phyloP scores from a whole-genome alignment of 176 grass and related monocot species.

The Avena insularis region DNA sequence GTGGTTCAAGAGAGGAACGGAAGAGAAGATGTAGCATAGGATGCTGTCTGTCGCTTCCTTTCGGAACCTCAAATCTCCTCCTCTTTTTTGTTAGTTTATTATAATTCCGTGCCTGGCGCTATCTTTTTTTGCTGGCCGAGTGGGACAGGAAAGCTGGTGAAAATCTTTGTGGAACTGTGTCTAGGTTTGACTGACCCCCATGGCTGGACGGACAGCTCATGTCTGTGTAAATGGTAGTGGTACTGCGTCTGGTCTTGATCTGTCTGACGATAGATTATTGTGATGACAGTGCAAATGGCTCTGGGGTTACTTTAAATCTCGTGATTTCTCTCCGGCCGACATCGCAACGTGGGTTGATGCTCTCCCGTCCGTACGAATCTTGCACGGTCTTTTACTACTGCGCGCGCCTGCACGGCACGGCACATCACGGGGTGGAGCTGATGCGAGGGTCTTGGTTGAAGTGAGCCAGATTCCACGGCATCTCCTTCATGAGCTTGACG shows the following conservation, averaged over 20 bases:
- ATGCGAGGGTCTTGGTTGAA: background rate
- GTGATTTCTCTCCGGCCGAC: background rate
- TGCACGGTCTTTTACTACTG: slow-evolving; percentile 9
- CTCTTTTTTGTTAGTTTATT: slow-evolving; percentile 29
- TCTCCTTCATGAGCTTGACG: background rate
- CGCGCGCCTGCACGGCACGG: background rate
- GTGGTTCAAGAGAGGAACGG: background rate
- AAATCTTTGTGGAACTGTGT: too few species aligned
- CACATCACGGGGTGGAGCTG: background rate
- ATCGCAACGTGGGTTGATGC: background rate
- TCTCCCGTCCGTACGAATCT: background rate
- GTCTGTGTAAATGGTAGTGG: slow-evolving; percentile 6
- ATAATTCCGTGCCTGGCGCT: too few species aligned
- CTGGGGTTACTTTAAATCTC: background rate
- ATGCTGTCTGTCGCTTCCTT: slow-evolving; percentile 34
- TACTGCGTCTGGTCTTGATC: background rate
- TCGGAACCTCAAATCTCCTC: background rate
- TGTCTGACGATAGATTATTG: slow-evolving; percentile 10
- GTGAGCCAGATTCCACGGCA: background rate
- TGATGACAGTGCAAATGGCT: background rate
- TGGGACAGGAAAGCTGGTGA: too few species aligned
- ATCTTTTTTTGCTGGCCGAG: too few species aligned
- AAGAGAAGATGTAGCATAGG: slow-evolving; percentile 27
- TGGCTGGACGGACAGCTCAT: background rate
- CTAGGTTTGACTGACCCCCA: slow-evolving; percentile 23